Percentiles rank a stretch among this genome's conserved stretches.
These are phyloP conservation scores for Geotrichum aggregatum DNA, from an alignment of 1,139 yeast species.

Conservation along the genomic window DNA sequence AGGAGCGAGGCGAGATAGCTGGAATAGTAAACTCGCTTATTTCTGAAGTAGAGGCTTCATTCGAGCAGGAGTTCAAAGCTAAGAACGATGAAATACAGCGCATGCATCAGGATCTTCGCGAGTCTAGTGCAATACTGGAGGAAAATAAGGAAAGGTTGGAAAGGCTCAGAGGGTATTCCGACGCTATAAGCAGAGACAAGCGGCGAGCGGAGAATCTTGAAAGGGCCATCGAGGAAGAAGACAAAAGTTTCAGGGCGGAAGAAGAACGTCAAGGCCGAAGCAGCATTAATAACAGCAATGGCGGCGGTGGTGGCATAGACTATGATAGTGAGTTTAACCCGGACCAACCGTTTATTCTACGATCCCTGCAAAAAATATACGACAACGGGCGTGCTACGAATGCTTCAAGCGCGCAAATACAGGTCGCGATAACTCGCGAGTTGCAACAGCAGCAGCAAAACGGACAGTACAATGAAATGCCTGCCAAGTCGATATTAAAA, in stretches of 20 bases:
- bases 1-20: constrained; percentile 44
- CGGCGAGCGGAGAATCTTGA: constrained; percentile 53
- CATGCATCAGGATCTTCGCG: constrained; percentile 48
- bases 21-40: constrained; percentile 42
- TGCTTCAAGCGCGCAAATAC: constrained; percentile 3
- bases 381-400: constrained; percentile 2
- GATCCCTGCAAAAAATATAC: constrained; percentile 6
- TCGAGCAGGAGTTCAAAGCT: constrained; percentile 46
- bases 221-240: constrained; percentile 57
- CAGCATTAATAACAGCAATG: neutral
- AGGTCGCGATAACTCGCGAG: constrained; percentile 10
- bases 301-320: constrained; percentile 26
- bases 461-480: constrained; percentile 38
- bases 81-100: constrained; percentile 47
- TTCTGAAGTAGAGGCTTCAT: constrained; percentile 42
- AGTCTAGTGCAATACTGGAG: constrained; percentile 47
- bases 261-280: constrained; percentile 28
- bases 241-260: constrained; percentile 46
- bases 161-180: constrained; percentile 42
- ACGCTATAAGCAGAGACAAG: constrained; percentile 45
- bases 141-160: constrained; percentile 46
- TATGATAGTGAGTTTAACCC: constrained; percentile 65
- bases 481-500: constrained; percentile 58
- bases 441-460: neutral
- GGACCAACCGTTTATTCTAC: constrained; percentile 67